A percentile compares a stretch with the other conserved stretches of the same genome.
phyloP scores from a whole-genome alignment of 495 filamentous ascomycete genomes.

The Talaromyces borbonicus region DNA sequence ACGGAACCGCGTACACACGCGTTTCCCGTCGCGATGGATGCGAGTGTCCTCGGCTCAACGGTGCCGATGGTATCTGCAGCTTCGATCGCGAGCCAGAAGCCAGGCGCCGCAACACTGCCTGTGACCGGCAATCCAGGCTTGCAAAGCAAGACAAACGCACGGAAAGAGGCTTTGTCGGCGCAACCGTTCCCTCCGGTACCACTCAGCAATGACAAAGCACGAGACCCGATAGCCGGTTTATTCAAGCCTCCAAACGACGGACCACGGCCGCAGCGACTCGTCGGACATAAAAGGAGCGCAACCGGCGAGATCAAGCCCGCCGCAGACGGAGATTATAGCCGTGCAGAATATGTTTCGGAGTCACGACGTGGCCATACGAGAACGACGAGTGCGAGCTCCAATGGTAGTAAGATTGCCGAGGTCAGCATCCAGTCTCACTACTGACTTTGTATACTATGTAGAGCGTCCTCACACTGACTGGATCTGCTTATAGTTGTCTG shows the following conservation, averaged over 20 bases:
- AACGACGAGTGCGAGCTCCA: slow-evolving; percentile 53
- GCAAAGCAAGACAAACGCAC: neutral
- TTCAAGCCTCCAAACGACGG: slow-evolving; percentile 9
- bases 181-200: neutral
- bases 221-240: neutral
- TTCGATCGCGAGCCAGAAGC: neutral
- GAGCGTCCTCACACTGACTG: slow-evolving; percentile 10
- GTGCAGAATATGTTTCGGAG: neutral
- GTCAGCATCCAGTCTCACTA: slow-evolving; percentile 32
- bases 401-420: slow-evolving; percentile 62
- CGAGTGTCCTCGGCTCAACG: neutral
- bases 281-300: slow-evolving; percentile 53
- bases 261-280: slow-evolving; percentile 9
- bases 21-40: slow-evolving; percentile 1
- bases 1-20: neutral
- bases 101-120: neutral
- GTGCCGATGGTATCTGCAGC: neutral
- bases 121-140: neutral
- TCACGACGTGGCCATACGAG: slow-evolving; percentile 42
- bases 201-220: slow-evolving; percentile 3
- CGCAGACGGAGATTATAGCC: slow-evolving; percentile 3
- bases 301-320: slow-evolving; percentile 51
- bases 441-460: neutral
- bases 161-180: neutral
- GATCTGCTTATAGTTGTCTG: slow-evolving; percentile 48